phyloP scores from a whole-genome alignment of 306 rosid genomes.

The Pyrus betulifolia region DNA sequence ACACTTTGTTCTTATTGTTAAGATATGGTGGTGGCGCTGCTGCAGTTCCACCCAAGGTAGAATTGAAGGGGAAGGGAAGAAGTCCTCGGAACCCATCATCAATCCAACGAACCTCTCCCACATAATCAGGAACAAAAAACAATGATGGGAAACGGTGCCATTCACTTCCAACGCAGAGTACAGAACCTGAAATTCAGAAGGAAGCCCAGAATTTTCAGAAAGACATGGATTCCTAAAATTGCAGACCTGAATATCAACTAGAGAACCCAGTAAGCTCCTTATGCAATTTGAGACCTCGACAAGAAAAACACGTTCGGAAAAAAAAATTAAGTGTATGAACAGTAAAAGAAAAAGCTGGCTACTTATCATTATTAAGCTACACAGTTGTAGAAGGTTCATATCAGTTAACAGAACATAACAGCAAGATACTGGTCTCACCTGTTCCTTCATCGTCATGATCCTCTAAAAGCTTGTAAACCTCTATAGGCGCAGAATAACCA shows the following conservation, averaged over 20 bases:
- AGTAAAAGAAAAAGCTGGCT: too few species aligned
- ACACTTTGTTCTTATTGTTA: conserved; percentile 76
- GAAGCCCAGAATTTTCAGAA: neutral
- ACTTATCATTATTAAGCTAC: neutral
- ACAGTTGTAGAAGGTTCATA: neutral
- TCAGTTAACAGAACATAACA: neutral
- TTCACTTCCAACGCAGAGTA: conserved; percentile 88
- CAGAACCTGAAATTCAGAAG: conserved; percentile 48
- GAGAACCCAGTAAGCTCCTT: neutral
- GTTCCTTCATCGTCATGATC: conserved; percentile 63
- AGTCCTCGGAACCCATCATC: conserved; percentile 94
- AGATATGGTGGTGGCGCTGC: conserved; percentile 76
- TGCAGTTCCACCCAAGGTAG: conserved; percentile 90
- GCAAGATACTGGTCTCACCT: conserved; percentile 36
- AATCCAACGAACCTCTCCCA: conserved; percentile 80
- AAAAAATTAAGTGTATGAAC: neutral
- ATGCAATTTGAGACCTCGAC: neutral
- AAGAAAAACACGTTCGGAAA: neutral
- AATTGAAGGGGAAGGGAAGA: conserved; percentile 84
- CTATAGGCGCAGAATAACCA: conserved; percentile 93
- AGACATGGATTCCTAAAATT: neutral
- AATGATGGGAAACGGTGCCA: conserved; percentile 98
- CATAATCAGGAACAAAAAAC: conserved; percentile 71
- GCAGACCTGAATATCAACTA: neutral
- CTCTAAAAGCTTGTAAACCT: conserved; percentile 79